Evolutionary conservation across 306 rosid genomes (phyloP), one percentile per base, ranked within the genome.

Genomic region (Sphenostylis stenocarpa): DNA sequence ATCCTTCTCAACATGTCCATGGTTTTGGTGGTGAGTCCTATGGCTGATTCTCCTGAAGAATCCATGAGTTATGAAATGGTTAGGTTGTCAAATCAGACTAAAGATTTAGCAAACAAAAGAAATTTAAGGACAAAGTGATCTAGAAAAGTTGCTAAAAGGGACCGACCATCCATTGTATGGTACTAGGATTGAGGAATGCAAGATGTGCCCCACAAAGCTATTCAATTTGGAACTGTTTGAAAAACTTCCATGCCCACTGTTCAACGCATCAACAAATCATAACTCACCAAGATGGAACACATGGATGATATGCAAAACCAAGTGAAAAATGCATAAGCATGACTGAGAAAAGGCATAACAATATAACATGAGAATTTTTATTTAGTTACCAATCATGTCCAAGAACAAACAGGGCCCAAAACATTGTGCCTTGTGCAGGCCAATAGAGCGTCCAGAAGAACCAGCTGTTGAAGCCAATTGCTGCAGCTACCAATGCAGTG

Each of bases 171-270:
- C 99, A 88, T 96, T 87, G 47, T 91, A 92, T 2, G 98, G 99
- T 26, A 96, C 98, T 52, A 96, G 96, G 80, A 92, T 92, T 67
- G 85, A 80, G 48, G 99, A 96, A 73, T 96, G 99, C 79, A 96
- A 79, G 53, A 96, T n/a, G 76, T 91, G 99, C 70, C 99, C 98
- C 85, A 92, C 88, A 4, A 91, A 0, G 36, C 61, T 85, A 62
- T 92, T 96, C 33, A 96, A 75, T 65, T 3, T 6, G 2, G 82
- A 6, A 70, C 76, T 89, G 84, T 89, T 62, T 16, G 99, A 96
- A 90, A 96, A 96, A 90, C 99, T 96, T 71, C 99, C 99, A 86
- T 96, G 99, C 58, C 99, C 99, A 73, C 98, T 96, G 84, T 76
- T 70, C 53, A 83, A 86, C 45, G 17, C 5, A 20, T 38, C 58